A percentile compares a stretch with the other conserved stretches of the same genome.
Evolutionary conservation across 306 rosid genomes (phyloP).

Genomic region (barrel medic (Medicago truncatula)): MtrunA17r5.0-ANR NC_053044.1:35197501-35198000

Average conservation of each 20-base stretch:
- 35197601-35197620: conserved; percentile 64
- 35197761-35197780: no score
- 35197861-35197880: no score
- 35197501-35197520: conserved; percentile 54
- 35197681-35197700: conserved; percentile 70
- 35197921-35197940: not conserved
- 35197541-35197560: conserved; percentile 19
- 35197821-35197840: no score
- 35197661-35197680: conserved; percentile 79
- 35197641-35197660: conserved; percentile 47
- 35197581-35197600: conserved; percentile 28
- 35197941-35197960: conserved; percentile 37
- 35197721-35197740: no score
- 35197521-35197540: conserved; percentile 58
- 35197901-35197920: not conserved
- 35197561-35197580: conserved; percentile 25
- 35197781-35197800: no score
- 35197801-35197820: no score
- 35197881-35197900: not conserved
- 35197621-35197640: conserved; percentile 42
- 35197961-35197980: conserved; percentile 76
- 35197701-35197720: no score
- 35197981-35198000: conserved; percentile 58
- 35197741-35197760: no score
- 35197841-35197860: no score